Evolutionary conservation across 2,329 filamentous ascomycete species (phyloP), one percentile per base, ranked within the genome.

Genomic region (Calycina marina): DNA sequence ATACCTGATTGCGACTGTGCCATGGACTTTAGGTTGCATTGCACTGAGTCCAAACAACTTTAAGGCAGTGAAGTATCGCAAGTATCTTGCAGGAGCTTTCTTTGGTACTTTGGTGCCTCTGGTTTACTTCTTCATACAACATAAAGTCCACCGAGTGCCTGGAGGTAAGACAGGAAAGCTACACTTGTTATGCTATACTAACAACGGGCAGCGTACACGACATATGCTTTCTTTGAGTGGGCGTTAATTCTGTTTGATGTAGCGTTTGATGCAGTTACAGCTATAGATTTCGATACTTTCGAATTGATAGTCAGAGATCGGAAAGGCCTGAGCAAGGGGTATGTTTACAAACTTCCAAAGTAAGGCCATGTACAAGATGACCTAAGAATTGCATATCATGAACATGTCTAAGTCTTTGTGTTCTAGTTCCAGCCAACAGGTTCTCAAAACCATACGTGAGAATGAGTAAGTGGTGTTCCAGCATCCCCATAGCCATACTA

Each of bases 141-240:
- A 98, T 65, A 98, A 98, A 59, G 82, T 98, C 32, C 85, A 98
- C 56, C 83, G 77, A 38, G 73, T 96, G 40, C 67, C 90, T 37
- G 90, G 90, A 67, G 90, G 88, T 96, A 64, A 57, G 76, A 12
- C 17, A 10, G 28, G 76, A 12, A 17, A 8, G 27, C 18, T 24
- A 13, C 26, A 17, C 32, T 18, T 17, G 14, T 6, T 14, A 9
- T 10, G 3, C n/a, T 16, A 15, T 34, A 14, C 18, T 31, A 15
- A 15, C 15, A 24, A 14, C 28, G 30, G 29, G 35, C 48, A 96
- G 90, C 90, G 18, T 98, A 98, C 59, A 98, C 90, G 1, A 93
- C 69, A 32, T 98, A 98, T 57, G 79, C 90, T 41, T 94, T 98
- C 60, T 94, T 96, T 57, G 90, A 98, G 58, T 98, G 90, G 90